phyloP scores from a whole-genome alignment of 495 filamentous ascomycete species.

The Pyronema omphalodes region DNA sequence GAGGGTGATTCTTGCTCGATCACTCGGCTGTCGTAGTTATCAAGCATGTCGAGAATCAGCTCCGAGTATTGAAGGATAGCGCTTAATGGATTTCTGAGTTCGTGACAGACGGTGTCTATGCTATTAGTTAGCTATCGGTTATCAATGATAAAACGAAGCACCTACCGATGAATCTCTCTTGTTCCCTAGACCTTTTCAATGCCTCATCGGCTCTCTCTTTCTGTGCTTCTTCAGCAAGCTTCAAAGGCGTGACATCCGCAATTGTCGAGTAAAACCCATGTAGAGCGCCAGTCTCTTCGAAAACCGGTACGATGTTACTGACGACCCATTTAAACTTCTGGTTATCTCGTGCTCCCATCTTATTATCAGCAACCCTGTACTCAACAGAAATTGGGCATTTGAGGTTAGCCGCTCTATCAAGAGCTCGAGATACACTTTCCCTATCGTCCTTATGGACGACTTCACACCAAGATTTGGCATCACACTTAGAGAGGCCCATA shows the following conservation, averaged over 20 bases:
- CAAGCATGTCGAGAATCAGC: constrained; percentile 43
- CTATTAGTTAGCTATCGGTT: background rate
- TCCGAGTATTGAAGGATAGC: constrained; percentile 70
- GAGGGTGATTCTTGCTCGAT: constrained; percentile 1
- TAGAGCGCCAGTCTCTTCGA: background rate
- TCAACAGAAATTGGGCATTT: background rate
- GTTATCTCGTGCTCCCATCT: background rate
- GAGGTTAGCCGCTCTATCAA: background rate
- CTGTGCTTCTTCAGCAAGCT: constrained; percentile 23
- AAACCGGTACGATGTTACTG: background rate
- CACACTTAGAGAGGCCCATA: background rate
- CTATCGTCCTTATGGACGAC: background rate
- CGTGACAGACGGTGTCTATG: constrained; percentile 62
- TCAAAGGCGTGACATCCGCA: constrained; percentile 34
- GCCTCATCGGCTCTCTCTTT: constrained; percentile 47
- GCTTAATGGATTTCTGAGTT: constrained; percentile 69
- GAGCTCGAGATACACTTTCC: background rate
- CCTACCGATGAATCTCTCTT: constrained; percentile 16
- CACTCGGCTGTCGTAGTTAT: constrained; percentile 26
- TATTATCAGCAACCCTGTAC: background rate
- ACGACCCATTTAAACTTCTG: constrained; percentile 3
- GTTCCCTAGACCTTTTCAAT: constrained; percentile 44
- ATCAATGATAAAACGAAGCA: background rate
- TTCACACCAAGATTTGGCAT: background rate
- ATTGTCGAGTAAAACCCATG: constrained; percentile 17